phyloP scores from a whole-genome alignment of 116 monocot genomes.

The Dioscorea cayenensis region DNA sequence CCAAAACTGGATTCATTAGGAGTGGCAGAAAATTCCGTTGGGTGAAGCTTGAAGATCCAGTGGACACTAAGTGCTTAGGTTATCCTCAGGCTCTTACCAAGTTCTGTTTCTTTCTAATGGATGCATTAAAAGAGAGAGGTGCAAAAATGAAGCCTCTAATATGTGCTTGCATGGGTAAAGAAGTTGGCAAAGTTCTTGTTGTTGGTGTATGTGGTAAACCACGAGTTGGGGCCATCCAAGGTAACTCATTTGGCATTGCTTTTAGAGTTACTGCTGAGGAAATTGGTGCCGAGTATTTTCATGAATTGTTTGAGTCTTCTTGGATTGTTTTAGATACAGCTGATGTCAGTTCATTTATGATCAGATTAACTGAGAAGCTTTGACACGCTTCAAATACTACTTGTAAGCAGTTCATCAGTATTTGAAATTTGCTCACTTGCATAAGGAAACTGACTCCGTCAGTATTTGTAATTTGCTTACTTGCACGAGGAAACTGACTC shows the following conservation, averaged over 20 bases:
- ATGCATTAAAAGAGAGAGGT: conserved; percentile 80
- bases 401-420: no score
- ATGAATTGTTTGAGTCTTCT: conserved; percentile 91
- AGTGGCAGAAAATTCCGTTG: conserved; percentile 73
- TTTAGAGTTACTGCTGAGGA: conserved; percentile 81
- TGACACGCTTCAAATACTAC: conserved; percentile 22
- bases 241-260: conserved; percentile 81
- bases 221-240: conserved; percentile 72
- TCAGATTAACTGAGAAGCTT: conserved; percentile 76
- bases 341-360: conserved; percentile 73
- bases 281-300: conserved; percentile 67
- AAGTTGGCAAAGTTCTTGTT: conserved; percentile 55
- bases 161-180: conserved; percentile 56
- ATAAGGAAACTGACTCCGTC: no score
- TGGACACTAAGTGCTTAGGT: conserved; percentile 45
- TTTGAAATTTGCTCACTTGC: no score
- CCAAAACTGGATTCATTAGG: conserved; percentile 67
- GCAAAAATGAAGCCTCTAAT: conserved; percentile 79
- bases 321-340: conserved; percentile 75
- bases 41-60: conserved; percentile 79
- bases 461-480: no score
- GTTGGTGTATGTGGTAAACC: conserved; percentile 84
- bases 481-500: no score
- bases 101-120: conserved; percentile 76
- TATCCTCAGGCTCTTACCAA: conserved; percentile 76